These are phyloP conservation scores for Sporothrix inflata DNA, from an alignment of 2,329 filamentous ascomycete genomes.

Conservation along the genomic window DNA sequence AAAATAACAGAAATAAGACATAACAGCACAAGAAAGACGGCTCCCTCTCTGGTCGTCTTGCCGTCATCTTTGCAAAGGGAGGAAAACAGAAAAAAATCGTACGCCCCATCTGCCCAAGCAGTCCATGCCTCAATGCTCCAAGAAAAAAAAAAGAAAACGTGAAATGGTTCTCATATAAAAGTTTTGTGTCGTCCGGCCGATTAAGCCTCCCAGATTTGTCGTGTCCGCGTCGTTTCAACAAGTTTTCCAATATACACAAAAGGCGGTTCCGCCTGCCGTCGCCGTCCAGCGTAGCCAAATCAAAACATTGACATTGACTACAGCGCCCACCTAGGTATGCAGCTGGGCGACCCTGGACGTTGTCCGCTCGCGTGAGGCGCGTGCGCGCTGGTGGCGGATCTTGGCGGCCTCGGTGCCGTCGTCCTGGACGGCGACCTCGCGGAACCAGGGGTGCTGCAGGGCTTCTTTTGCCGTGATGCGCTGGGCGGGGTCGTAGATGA, in stretches of 20 bases:
- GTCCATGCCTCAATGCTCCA: constrained; percentile 18
- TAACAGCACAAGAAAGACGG: background rate
- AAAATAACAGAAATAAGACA: background rate
- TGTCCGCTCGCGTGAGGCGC: constrained; percentile 24
- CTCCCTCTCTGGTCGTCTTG: background rate
- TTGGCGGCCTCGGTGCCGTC: constrained; percentile 70
- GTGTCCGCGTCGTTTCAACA: constrained; percentile 13
- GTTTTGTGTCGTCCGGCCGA: background rate
- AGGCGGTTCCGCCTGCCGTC: background rate
- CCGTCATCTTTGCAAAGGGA: background rate
- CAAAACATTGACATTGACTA: too few species aligned
- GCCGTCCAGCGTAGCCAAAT: too few species aligned
- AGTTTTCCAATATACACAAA: background rate
- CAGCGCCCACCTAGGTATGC: background rate
- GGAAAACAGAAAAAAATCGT: background rate
- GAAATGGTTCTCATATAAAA: background rate
- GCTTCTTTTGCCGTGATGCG: constrained; percentile 70
- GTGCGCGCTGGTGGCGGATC: constrained; percentile 56
- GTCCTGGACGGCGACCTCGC: constrained; percentile 63
- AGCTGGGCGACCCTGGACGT: constrained; percentile 3
- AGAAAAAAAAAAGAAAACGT: background rate
- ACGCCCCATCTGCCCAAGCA: constrained; percentile 15
- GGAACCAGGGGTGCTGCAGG: constrained; percentile 69
- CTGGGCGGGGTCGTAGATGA: constrained; percentile 67
- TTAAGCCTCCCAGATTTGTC: constrained; percentile 18